Evolutionary conservation across 345 rosid genomes (phyloP).

Genomic region (Lepidium sativum): DNA sequence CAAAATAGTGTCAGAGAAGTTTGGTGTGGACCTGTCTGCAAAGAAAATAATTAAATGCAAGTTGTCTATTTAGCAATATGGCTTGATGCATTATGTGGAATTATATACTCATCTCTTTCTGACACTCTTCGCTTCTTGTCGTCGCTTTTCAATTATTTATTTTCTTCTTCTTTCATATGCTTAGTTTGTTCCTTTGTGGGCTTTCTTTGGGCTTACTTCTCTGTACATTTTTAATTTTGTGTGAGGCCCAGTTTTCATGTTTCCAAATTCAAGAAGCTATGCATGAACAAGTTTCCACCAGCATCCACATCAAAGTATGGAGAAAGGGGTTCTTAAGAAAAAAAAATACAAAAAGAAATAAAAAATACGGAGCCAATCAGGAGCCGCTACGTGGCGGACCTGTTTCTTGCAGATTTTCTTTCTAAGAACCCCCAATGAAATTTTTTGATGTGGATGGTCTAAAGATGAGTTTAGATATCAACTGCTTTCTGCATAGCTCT

Average conservation of each 20-base stretch:
- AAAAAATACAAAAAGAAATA: too few relatives aligned
- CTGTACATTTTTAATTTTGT: not conserved
- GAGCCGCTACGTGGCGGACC: too few relatives aligned
- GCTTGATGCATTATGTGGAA: conserved; percentile 22
- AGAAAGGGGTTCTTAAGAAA: too few relatives aligned
- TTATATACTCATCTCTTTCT: conserved; percentile 4
- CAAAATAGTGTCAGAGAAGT: conserved; percentile 19
- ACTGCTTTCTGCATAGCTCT: too few relatives aligned
- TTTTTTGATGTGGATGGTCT: too few relatives aligned
- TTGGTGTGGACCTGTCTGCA: conserved; percentile 25
- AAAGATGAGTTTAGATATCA: too few relatives aligned
- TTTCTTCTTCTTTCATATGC: not conserved
- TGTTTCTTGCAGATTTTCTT: too few relatives aligned
- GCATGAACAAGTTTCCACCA: too few relatives aligned
- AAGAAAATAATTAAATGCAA: conserved; percentile 25
- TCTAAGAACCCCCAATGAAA: too few relatives aligned
- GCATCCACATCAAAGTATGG: too few relatives aligned
- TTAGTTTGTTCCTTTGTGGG: not conserved
- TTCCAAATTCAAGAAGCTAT: not conserved
- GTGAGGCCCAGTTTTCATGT: not conserved
- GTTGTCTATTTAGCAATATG: conserved; percentile 13
- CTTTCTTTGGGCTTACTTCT: not conserved
- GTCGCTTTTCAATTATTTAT: not conserved
- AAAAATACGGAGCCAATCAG: too few relatives aligned
- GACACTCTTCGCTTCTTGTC: conserved; percentile 21